Conservation (phyloP, 176 grass and related monocot species). For the Oryza meridionalis region DNA sequence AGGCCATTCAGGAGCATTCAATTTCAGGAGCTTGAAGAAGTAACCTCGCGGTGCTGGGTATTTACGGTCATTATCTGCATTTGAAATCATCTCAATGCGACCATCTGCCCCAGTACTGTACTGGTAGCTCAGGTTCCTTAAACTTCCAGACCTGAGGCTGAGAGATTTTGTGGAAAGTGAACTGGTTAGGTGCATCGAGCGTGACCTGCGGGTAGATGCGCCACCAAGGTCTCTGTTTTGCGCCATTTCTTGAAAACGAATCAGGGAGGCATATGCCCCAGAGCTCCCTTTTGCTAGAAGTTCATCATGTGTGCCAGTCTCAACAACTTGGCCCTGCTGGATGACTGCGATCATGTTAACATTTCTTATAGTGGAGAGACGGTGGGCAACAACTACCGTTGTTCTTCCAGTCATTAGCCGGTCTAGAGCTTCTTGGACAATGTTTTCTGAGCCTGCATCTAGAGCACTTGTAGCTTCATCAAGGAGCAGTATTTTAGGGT, state of each 20-base stretch:
- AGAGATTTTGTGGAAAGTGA: slow-evolving; percentile 98
- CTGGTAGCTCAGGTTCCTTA: slow-evolving; percentile 96
- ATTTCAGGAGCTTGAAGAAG: slow-evolving; percentile 92
- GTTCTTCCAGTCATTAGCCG: slow-evolving; percentile 95
- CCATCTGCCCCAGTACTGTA: slow-evolving; percentile 98
- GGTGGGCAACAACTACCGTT: slow-evolving; percentile 92
- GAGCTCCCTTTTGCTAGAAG: slow-evolving; percentile 75
- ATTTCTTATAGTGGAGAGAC: slow-evolving; percentile 88
- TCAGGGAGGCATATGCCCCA: slow-evolving; percentile 87
- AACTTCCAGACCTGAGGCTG: slow-evolving; percentile 87
- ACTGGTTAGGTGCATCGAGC: slow-evolving; percentile 87
- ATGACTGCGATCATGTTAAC: slow-evolving; percentile 90
- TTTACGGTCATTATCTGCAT: slow-evolving; percentile 86
- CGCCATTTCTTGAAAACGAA: slow-evolving; percentile 86
- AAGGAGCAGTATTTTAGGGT: slow-evolving; percentile 94
- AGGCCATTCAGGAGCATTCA: slow-evolving; percentile 98
- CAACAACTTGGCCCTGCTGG: slow-evolving; percentile 91
- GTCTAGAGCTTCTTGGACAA: slow-evolving; percentile 94
- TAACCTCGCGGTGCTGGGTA: slow-evolving; percentile 94
- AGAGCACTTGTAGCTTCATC: slow-evolving; percentile 99
- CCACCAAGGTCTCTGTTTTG: slow-evolving; percentile 73
- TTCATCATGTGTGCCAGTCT: slow-evolving; percentile 89
- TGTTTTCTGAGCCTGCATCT: slow-evolving; percentile 91
- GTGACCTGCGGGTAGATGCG: slow-evolving; percentile 71
- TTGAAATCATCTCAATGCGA: slow-evolving; percentile 97